These are phyloP conservation scores for Sequoiadendron giganteum DNA, from an alignment of 75 land plant species.

Conservation along the genomic window DNA sequence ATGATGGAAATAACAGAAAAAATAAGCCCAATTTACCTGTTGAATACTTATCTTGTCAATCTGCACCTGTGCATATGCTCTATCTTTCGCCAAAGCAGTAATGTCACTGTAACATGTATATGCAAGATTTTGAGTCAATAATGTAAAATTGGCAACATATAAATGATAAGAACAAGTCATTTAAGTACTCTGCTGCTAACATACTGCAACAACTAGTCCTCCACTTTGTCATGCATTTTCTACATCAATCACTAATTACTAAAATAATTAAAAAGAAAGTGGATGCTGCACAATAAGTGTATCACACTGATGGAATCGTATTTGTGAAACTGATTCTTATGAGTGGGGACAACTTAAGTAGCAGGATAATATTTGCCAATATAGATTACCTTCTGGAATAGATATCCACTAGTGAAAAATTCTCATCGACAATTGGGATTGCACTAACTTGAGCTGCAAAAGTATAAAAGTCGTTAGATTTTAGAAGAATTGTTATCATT, in stretches of 20 bases:
- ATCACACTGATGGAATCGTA: background rate
- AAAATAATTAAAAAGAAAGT: background rate
- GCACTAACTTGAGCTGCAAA: slow-evolving; percentile 88
- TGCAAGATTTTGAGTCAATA: background rate
- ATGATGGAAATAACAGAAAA: background rate
- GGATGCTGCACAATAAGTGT: background rate
- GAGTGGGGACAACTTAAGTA: background rate
- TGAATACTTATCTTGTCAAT: slow-evolving; percentile 76
- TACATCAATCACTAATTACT: background rate
- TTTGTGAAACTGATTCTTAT: background rate
- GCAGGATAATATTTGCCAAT: background rate
- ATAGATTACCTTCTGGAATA: slow-evolving; percentile 78
- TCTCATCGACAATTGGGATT: slow-evolving; percentile 87
- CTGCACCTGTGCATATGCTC: slow-evolving; percentile 70
- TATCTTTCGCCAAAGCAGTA: slow-evolving; percentile 93
- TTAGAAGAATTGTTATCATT: background rate
- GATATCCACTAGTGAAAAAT: slow-evolving; percentile 74
- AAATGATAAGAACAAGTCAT: background rate
- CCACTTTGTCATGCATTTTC: background rate
- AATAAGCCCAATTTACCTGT: slow-evolving; percentile 46
- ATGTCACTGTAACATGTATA: slow-evolving; percentile 65
- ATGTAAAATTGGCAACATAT: background rate
- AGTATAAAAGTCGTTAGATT: background rate
- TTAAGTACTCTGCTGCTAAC: background rate
- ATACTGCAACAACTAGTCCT: background rate